A percentile compares a stretch with the other conserved stretches of the same genome.
These are phyloP conservation scores for Phytopythium ostracodes DNA, from an alignment of 352 stramenopile genomes.

Conservation along the genomic window DNA sequence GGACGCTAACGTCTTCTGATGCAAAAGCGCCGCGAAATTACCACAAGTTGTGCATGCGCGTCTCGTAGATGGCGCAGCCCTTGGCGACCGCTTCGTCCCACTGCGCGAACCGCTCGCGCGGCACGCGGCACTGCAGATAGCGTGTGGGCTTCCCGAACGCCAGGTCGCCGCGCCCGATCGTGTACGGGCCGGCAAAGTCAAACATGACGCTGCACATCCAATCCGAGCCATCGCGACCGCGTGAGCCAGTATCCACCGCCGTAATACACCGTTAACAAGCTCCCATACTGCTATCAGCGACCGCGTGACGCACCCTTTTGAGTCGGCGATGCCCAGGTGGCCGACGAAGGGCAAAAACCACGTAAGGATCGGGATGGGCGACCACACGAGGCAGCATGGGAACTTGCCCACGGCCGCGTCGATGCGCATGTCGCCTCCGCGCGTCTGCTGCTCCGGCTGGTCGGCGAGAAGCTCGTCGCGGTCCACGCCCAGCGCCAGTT, in stretches of 20 bases:
- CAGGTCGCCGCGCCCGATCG: conserved; percentile 85
- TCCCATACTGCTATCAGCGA: neutral
- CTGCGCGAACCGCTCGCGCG: conserved; percentile 36
- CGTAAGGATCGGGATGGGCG: conserved; percentile 86
- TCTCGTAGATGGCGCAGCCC: conserved; percentile 91
- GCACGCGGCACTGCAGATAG: conserved; percentile 82
- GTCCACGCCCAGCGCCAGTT: conserved; percentile 8
- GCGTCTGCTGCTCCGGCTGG: neutral
- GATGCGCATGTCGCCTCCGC: conserved; percentile 9
- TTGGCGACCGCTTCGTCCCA: conserved; percentile 90
- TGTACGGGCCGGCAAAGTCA: conserved; percentile 96
- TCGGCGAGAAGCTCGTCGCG: conserved; percentile 4
- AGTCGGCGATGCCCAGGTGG: conserved; percentile 93
- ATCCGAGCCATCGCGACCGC: conserved; percentile 1
- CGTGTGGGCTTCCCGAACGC: conserved; percentile 86
- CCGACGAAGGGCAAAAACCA: conserved; percentile 96
- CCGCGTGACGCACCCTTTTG: conserved; percentile 40
- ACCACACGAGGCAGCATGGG: conserved; percentile 93
- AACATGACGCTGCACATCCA: conserved; percentile 81
- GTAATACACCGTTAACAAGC: neutral
- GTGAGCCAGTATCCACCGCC: neutral
- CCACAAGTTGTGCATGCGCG: conserved; percentile 95
- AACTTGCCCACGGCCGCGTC: conserved; percentile 52
- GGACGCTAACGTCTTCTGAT: too few species aligned
- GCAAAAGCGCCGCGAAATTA: conserved; percentile 5